Conservation (phyloP, 2,329 filamentous ascomycete genomes). For the Tolypocladium endophyticum region DNA sequence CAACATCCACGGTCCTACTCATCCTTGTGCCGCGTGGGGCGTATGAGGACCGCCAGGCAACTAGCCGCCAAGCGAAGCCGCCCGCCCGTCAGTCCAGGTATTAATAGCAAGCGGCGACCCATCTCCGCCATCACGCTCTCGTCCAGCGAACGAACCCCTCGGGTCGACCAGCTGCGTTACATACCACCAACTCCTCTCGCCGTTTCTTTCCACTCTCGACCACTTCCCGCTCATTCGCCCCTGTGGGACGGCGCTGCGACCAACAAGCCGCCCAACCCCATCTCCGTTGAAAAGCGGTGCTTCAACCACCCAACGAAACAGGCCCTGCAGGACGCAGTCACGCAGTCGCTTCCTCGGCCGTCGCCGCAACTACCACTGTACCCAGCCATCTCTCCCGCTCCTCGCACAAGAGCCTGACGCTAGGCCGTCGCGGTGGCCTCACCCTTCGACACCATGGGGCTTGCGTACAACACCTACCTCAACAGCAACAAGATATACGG, state of each 20-base stretch:
- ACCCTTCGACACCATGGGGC: constrained; percentile 52
- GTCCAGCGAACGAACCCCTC: neutral
- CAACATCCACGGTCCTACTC: neutral
- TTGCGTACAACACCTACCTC: constrained; percentile 86
- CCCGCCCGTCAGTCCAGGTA: neutral
- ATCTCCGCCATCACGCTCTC: neutral
- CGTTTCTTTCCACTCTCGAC: neutral
- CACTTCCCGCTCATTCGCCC: neutral
- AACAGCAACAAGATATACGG: constrained; percentile 81
- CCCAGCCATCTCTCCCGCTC: neutral
- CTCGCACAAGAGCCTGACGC: neutral
- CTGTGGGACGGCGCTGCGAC: neutral
- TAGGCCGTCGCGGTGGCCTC: neutral
- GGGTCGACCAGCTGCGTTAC: neutral
- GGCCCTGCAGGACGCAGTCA: neutral
- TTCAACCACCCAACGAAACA: neutral
- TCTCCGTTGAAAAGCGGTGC: neutral
- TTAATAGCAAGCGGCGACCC: neutral
- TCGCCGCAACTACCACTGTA: neutral
- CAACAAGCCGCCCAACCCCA: neutral
- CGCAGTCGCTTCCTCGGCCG: neutral
- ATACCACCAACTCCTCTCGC: neutral
- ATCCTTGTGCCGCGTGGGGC: neutral
- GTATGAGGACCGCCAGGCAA: neutral
- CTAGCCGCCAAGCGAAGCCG: neutral